phyloP scores from a whole-genome alignment of 2,329 filamentous ascomycete genomes.

The Fusarium musae region DNA sequence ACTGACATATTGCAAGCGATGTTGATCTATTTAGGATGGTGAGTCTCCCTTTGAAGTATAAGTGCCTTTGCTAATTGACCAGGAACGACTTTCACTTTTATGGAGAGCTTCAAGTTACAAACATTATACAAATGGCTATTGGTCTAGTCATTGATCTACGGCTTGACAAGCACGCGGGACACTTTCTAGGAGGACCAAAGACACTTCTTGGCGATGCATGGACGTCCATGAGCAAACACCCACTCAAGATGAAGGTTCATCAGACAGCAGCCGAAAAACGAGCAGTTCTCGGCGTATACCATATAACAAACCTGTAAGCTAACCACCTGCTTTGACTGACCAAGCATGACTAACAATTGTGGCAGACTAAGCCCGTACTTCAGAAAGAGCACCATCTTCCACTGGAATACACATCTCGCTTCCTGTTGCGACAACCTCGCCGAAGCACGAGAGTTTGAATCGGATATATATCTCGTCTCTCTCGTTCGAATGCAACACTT shows the following conservation, averaged over 20 bases:
- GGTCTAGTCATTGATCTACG: constrained; percentile 53
- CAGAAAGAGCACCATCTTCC: constrained; percentile 47
- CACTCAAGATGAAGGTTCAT: constrained; percentile 18
- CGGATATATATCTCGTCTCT: constrained; percentile 48
- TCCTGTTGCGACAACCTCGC: constrained; percentile 49
- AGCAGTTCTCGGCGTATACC: constrained; percentile 54
- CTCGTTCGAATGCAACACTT: constrained; percentile 51
- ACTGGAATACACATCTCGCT: constrained; percentile 49
- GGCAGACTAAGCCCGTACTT: constrained; percentile 39
- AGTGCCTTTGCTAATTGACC: background rate
- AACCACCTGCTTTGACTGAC: no score
- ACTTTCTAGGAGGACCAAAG: constrained; percentile 38
- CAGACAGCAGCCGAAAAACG: constrained; percentile 53
- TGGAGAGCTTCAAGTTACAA: constrained; percentile 51
- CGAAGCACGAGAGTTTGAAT: constrained; percentile 44
- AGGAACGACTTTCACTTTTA: constrained; percentile 56
- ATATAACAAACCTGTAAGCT: constrained; percentile 48
- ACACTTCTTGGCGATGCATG: constrained; percentile 50
- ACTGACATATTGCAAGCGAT: constrained; percentile 54
- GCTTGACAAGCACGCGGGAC: constrained; percentile 47
- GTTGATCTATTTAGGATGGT: constrained; percentile 54
- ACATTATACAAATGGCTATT: constrained; percentile 53
- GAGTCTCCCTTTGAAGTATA: background rate
- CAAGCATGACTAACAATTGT: no score
- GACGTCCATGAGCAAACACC: constrained; percentile 33